Evolutionary conservation across 257 asterid genomes (phyloP).

Genomic region (Scutellaria minor): DNA sequence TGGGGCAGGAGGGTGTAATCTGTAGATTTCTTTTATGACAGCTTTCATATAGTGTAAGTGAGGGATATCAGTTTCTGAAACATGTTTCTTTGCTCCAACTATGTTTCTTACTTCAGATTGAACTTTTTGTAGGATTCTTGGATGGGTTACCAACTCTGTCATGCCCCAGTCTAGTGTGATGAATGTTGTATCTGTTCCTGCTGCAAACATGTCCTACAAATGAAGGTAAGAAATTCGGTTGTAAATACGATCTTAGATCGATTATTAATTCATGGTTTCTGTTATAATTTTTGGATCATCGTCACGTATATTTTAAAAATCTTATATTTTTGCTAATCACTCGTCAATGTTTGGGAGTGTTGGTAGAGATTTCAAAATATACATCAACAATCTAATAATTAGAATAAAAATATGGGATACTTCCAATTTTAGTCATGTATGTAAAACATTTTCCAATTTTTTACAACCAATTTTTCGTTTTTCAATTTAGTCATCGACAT

Average conservation of each 20-base stretch:
- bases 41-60: slow-evolving; percentile 54
- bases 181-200: slow-evolving; percentile 69
- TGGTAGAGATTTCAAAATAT: too few relatives aligned
- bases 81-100: slow-evolving; percentile 42
- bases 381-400: too few relatives aligned
- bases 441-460: too few relatives aligned
- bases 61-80: slow-evolving; percentile 51
- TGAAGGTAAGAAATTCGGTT: neutral
- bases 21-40: slow-evolving; percentile 53
- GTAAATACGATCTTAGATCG: neutral
- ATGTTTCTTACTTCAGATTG: slow-evolving; percentile 54
- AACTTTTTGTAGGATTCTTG: slow-evolving; percentile 44
- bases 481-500: too few relatives aligned
- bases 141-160: slow-evolving; percentile 61
- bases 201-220: slow-evolving; percentile 73
- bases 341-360: too few relatives aligned
- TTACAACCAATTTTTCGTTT: too few relatives aligned
- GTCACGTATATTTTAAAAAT: too few relatives aligned
- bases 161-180: slow-evolving; percentile 63
- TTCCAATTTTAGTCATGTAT: too few relatives aligned
- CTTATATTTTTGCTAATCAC: too few relatives aligned
- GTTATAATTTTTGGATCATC: too few relatives aligned
- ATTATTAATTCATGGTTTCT: too few relatives aligned
- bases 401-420: too few relatives aligned
- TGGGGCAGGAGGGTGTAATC: slow-evolving; percentile 65